Evolutionary conservation across 805 yeast species (phyloP).

Genomic region (Hanseniaspora singularis): DNA sequence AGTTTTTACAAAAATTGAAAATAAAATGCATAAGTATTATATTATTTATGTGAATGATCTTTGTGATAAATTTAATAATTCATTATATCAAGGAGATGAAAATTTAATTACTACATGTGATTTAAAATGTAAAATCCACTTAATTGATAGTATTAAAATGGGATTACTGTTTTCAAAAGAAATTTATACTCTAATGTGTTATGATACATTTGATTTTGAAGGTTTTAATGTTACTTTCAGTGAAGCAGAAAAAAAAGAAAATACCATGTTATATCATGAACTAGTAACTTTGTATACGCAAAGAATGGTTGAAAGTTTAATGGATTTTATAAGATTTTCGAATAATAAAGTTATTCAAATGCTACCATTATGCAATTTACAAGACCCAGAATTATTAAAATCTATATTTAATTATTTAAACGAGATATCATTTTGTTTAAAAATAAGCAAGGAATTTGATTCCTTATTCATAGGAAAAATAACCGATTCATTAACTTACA

Average conservation of each 20-base stretch:
- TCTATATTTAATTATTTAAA: too few relatives aligned
- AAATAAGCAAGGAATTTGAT: too few relatives aligned
- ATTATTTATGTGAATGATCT: neutral
- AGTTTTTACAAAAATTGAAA: neutral
- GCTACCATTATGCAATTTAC: too few relatives aligned
- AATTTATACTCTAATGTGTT: too few relatives aligned
- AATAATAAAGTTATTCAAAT: neutral
- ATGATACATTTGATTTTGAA: too few relatives aligned
- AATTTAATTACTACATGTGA: neutral
- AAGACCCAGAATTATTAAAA: too few relatives aligned
- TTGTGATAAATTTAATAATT: neutral
- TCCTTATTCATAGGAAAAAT: neutral
- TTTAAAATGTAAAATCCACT: neutral
- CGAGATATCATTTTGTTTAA: too few relatives aligned
- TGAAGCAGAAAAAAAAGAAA: neutral
- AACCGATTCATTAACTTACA: neutral
- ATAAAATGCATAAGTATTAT: neutral
- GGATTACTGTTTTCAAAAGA: conserved; percentile 3
- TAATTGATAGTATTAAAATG: conserved; percentile 1
- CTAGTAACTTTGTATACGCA: neutral
- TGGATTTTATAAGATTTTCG: neutral
- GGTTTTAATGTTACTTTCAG: too few relatives aligned
- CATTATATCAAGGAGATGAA: too few relatives aligned
- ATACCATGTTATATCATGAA: neutral
- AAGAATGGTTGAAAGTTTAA: neutral